A percentile compares a stretch with the other conserved stretches of the same genome.
Conservation (phyloP, 345 rosid species). For the Linum tenue region DNA sequence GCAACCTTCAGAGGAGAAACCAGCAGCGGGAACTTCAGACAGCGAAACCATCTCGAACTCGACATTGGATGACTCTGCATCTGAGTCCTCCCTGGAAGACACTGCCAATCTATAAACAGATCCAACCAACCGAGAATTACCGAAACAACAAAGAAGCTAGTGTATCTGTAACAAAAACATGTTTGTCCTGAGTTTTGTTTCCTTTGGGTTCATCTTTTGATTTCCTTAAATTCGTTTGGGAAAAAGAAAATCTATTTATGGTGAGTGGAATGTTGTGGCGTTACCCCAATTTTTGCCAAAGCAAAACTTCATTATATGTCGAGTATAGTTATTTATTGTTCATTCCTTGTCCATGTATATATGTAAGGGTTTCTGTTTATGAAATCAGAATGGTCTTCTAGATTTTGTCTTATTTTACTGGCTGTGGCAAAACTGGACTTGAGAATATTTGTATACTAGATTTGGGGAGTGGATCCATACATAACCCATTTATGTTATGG, state of each 20-base stretch:
- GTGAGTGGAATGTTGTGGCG: constrained; percentile 19
- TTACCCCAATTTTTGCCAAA: constrained; percentile 29
- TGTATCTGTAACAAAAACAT: neutral
- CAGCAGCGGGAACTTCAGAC: constrained; percentile 49
- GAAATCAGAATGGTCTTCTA: no score
- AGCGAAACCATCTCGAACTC: constrained; percentile 63
- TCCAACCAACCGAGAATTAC: neutral
- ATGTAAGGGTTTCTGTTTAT: no score
- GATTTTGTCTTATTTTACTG: no score
- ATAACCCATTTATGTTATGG: no score
- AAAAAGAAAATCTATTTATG: constrained; percentile 16
- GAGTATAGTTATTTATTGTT: constrained; percentile 12
- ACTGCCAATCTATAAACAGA: constrained; percentile 27
- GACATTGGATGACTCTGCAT: constrained; percentile 74
- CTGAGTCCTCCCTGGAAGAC: constrained; percentile 62
- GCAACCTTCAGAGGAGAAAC: constrained; percentile 60
- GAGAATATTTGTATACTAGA: no score
- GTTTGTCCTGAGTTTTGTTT: neutral
- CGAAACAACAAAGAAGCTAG: no score
- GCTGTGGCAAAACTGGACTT: no score
- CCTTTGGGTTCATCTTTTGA: neutral
- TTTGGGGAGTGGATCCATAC: no score
- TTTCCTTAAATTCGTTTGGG: constrained; percentile 21
- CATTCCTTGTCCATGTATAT: neutral
- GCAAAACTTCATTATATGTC: constrained; percentile 21